Evolutionary conservation across 73 alveolate species (phyloP).

Genomic region (Paramecium biaurelia): DNA sequence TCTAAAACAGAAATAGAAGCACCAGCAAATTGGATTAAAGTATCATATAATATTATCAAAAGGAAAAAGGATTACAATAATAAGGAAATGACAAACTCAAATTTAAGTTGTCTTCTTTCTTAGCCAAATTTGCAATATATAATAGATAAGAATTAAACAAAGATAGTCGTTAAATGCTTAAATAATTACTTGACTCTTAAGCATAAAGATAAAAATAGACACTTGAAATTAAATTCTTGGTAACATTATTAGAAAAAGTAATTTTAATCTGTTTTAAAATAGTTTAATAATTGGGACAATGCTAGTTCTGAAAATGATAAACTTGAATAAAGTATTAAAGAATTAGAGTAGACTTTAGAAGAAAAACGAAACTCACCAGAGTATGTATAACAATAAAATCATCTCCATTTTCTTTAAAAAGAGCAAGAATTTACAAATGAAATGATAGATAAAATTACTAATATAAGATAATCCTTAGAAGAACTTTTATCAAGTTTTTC

Average conservation of each 20-base stretch:
- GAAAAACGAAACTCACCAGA: neutral
- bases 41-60: neutral
- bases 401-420: neutral
- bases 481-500: neutral
- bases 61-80: neutral
- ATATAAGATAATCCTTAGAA: neutral
- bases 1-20: neutral
- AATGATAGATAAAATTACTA: neutral
- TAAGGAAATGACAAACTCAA: neutral
- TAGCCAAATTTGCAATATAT: slow-evolving; percentile 1
- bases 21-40: neutral
- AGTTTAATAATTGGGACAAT: neutral
- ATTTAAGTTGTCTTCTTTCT: neutral
- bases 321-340: neutral
- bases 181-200: neutral
- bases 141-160: neutral
- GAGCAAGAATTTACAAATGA: neutral
- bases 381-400: neutral
- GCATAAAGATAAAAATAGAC: neutral
- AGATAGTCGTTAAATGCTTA: neutral
- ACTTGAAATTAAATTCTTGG: neutral
- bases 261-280: neutral
- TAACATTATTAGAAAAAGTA: neutral
- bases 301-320: neutral
- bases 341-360: neutral